Percentiles rank a stretch among this genome's conserved stretches.
These are phyloP conservation scores for Penicillium brasilianum DNA, from an alignment of 2,329 filamentous ascomycete species.

Conservation along the genomic window DNA sequence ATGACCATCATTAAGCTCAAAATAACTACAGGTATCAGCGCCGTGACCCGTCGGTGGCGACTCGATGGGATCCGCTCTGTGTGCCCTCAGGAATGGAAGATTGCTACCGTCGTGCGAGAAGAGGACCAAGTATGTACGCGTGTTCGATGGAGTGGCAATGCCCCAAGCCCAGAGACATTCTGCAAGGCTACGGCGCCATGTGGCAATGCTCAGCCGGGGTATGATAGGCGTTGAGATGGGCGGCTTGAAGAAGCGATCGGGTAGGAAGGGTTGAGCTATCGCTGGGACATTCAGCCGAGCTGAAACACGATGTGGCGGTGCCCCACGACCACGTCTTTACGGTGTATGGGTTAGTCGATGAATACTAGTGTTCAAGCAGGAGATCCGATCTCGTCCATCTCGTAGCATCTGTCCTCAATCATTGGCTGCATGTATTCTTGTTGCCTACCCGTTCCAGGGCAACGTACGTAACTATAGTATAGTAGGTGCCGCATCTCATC, in stretches of 20 bases:
- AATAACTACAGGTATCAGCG: neutral
- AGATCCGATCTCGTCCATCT: neutral
- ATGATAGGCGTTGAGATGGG: slow-evolving; percentile 15
- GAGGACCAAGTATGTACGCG: slow-evolving; percentile 24
- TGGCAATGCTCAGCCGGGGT: slow-evolving; percentile 22
- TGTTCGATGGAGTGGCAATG: slow-evolving; percentile 26
- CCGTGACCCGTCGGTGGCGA: neutral
- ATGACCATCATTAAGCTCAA: neutral
- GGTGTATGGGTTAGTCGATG: neutral
- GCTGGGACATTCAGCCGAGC: neutral
- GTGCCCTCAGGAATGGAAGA: slow-evolving; percentile 27
- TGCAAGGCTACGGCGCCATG: slow-evolving; percentile 35
- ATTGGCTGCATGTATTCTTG: neutral
- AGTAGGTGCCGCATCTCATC: neutral
- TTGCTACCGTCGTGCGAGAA: slow-evolving; percentile 27
- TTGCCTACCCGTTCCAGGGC: neutral
- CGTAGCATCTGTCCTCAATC: too few species aligned
- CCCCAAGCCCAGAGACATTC: slow-evolving; percentile 27
- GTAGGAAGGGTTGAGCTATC: neutral
- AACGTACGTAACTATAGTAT: neutral
- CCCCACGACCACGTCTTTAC: neutral
- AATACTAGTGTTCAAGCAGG: neutral
- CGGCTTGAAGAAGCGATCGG: neutral
- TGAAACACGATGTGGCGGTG: neutral
- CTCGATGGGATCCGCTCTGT: neutral